A percentile compares a stretch with the other conserved stretches of the same genome.
phyloP scores from a whole-genome alignment of 495 filamentous ascomycete genomes.

The Astrocystis sublimbata region DNA sequence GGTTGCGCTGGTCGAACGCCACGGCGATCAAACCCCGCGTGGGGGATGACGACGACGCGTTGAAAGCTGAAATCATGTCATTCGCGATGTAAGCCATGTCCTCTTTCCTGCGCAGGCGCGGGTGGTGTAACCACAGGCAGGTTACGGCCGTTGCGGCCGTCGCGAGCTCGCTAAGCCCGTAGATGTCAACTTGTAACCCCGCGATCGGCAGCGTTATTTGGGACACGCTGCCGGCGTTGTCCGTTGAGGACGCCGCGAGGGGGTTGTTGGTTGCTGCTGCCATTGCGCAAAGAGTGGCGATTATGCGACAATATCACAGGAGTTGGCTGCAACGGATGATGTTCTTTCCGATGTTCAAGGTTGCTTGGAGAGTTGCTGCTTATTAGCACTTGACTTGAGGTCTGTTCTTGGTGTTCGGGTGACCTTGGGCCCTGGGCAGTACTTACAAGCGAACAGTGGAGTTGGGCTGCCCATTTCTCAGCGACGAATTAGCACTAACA shows the following conservation, averaged over 20 bases:
- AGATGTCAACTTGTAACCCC: constrained; percentile 74
- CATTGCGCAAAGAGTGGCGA: background rate
- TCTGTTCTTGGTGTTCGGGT: background rate
- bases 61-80: constrained; percentile 40
- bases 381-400: background rate
- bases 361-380: background rate
- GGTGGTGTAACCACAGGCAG: constrained; percentile 86
- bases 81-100: constrained; percentile 61
- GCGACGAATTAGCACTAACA: too few relatives aligned
- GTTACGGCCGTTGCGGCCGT: constrained; percentile 53
- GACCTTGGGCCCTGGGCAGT: background rate
- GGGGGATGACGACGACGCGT: constrained; percentile 9
- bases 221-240: constrained; percentile 55
- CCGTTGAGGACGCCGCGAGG: constrained; percentile 23
- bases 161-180: constrained; percentile 74
- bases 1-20: constrained; percentile 87
- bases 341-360: background rate
- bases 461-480: too few relatives aligned
- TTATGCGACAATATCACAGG: background rate
- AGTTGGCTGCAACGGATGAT: background rate
- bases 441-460: background rate
- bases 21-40: constrained; percentile 68
- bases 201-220: constrained; percentile 63
- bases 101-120: constrained; percentile 65
- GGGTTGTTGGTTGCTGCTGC: constrained; percentile 32